phyloP scores from a whole-genome alignment of 164 flowering plant genomes.

The Brasenia schreberi region DNA sequence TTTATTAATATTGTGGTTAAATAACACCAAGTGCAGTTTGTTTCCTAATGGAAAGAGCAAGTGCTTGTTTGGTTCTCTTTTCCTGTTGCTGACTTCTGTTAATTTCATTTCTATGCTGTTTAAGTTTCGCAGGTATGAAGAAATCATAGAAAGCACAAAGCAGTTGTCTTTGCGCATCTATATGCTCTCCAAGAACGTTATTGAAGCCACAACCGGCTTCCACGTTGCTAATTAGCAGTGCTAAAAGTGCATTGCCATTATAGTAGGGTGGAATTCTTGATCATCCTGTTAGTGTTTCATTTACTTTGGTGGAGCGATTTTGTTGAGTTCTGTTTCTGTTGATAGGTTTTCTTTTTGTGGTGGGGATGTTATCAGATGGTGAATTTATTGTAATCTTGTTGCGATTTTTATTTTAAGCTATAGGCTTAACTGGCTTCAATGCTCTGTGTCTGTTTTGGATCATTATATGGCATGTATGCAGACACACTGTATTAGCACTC shows the following conservation, averaged over 20 bases:
- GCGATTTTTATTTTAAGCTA: neutral
- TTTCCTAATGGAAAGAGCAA: neutral
- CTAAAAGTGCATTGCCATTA: neutral
- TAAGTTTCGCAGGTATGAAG: slow-evolving; percentile 55
- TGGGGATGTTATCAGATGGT: neutral
- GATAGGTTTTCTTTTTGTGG: neutral
- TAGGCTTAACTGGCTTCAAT: too few relatives aligned
- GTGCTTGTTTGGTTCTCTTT: neutral
- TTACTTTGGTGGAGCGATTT: neutral
- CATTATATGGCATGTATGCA: too few relatives aligned
- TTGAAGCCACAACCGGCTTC: slow-evolving; percentile 46
- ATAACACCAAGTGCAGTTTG: neutral
- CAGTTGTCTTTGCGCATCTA: slow-evolving; percentile 66
- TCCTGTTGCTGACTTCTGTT: neutral
- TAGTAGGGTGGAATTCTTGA: too few relatives aligned
- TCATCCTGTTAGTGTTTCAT: neutral
- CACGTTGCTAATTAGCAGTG: slow-evolving; percentile 23
- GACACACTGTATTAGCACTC: too few relatives aligned
- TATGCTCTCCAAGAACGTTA: slow-evolving; percentile 52
- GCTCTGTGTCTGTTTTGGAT: too few relatives aligned
- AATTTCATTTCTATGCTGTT: neutral
- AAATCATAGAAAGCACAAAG: slow-evolving; percentile 84
- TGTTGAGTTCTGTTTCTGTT: neutral
- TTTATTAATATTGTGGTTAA: neutral
- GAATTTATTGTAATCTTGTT: neutral